phyloP scores from a whole-genome alignment of 352 stramenopile genomes.

The Elongisporangium undulatum region DNA sequence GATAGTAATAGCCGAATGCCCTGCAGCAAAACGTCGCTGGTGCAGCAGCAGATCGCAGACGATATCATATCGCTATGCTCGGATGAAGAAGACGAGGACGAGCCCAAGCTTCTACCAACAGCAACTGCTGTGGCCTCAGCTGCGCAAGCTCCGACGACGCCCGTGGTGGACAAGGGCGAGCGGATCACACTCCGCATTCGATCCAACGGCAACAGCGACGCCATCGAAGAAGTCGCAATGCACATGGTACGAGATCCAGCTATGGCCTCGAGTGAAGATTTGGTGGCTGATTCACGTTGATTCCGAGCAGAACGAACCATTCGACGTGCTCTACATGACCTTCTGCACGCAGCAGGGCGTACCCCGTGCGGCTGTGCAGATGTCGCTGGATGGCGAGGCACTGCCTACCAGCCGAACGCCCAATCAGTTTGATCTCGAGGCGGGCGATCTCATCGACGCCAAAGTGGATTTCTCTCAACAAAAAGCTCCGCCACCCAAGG shows the following conservation, averaged over 20 bases:
- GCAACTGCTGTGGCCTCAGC: background rate
- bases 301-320: constrained; percentile 45
- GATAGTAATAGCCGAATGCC: no score
- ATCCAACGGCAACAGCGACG: constrained; percentile 59
- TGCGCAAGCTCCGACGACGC: background rate
- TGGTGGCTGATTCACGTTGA: background rate
- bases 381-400: constrained; percentile 52
- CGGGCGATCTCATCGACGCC: constrained; percentile 62
- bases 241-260: constrained; percentile 29
- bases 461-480: constrained; percentile 70
- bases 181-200: constrained; percentile 49
- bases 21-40: constrained; percentile 20
- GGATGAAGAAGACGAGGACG: constrained; percentile 36
- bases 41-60: constrained; percentile 18
- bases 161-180: constrained; percentile 35
- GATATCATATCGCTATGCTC: constrained; percentile 60
- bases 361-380: constrained; percentile 47
- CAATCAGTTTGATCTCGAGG: constrained; percentile 34
- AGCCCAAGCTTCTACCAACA: constrained; percentile 7
- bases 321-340: constrained; percentile 52
- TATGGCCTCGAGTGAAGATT: background rate
- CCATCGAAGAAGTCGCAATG: constrained; percentile 50
- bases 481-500: constrained; percentile 35
- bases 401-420: constrained; percentile 27
- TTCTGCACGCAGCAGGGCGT: constrained; percentile 67